A percentile compares a stretch with the other conserved stretches of the same genome.
These are phyloP conservation scores for Cenococcum geophilum DNA, from an alignment of 495 filamentous ascomycete species.

Conservation along the genomic window DNA sequence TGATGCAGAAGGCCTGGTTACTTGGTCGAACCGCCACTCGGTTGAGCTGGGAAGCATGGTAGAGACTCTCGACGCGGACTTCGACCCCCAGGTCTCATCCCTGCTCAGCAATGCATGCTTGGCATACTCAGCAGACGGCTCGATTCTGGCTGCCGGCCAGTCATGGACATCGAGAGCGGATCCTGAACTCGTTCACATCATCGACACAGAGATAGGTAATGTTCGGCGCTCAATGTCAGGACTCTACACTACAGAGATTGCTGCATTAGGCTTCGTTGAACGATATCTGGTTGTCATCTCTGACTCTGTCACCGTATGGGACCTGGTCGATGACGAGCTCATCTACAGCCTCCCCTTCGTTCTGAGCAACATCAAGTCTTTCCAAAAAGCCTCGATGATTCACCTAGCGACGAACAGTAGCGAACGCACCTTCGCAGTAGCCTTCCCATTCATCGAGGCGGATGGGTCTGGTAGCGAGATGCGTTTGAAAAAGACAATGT, in stretches of 20 bases:
- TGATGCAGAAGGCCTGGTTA: conserved; percentile 49
- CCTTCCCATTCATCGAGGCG: conserved; percentile 40
- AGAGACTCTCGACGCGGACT: conserved; percentile 33
- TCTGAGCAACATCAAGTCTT: conserved; percentile 28
- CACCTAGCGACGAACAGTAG: conserved; percentile 54
- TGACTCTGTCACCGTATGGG: conserved; percentile 46
- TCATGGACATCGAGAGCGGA: conserved; percentile 41
- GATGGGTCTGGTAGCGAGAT: conserved; percentile 23
- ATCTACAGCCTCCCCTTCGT: conserved; percentile 38
- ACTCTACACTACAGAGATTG: conserved; percentile 49
- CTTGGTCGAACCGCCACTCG: conserved; percentile 64
- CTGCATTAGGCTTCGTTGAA: conserved; percentile 52
- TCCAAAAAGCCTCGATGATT: conserved; percentile 40
- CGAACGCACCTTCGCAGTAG: conserved; percentile 50
- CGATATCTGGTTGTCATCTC: conserved; percentile 58
- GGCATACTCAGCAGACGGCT: conserved; percentile 80
- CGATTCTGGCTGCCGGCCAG: conserved; percentile 60
- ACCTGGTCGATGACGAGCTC: conserved; percentile 26
- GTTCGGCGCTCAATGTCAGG: conserved; percentile 50
- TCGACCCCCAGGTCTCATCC: conserved; percentile 18
- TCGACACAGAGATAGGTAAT: conserved; percentile 53
- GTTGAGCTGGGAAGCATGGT: conserved; percentile 45
- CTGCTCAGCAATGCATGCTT: conserved; percentile 47
- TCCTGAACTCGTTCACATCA: conserved; percentile 50
- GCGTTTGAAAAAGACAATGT: conserved; percentile 24